Percentiles rank a stretch among this genome's conserved stretches.
phyloP scores from a whole-genome alignment of 768 basidiomycete genomes.

The Mycena crocata region DNA sequence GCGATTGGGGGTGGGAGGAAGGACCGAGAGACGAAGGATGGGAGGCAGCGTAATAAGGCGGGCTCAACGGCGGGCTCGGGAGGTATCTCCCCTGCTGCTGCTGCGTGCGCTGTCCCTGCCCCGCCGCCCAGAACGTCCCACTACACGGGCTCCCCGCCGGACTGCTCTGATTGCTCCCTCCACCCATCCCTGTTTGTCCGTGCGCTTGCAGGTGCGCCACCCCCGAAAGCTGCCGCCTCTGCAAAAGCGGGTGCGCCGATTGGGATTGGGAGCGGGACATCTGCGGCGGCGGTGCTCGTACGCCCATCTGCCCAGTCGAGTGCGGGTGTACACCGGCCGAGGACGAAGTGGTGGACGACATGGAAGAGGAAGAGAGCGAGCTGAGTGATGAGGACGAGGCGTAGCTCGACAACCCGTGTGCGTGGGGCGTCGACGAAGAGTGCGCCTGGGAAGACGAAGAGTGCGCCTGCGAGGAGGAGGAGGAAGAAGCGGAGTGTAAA shows the following conservation, averaged over 20 bases:
- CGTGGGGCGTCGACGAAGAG: not conserved
- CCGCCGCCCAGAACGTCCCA: constrained; percentile 4
- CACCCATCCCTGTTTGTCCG: not conserved
- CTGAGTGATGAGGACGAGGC: not conserved
- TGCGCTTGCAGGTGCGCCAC: not conserved
- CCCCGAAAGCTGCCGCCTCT: not conserved
- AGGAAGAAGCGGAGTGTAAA: not conserved
- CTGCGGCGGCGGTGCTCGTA: no score
- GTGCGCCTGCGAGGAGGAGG: not conserved
- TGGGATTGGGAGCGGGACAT: no score
- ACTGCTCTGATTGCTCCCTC: constrained; percentile 1
- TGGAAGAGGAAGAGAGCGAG: not conserved
- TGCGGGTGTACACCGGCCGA: no score
- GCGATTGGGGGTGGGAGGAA: not conserved
- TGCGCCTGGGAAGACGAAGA: not conserved
- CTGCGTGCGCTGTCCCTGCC: not conserved
- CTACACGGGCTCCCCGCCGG: constrained; percentile 14
- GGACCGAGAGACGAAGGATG: not conserved
- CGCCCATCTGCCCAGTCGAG: no score
- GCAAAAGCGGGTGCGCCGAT: not conserved
- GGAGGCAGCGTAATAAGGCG: constrained; percentile 2
- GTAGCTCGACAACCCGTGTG: not conserved
- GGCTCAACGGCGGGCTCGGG: constrained; percentile 30
- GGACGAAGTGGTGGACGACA: no score
- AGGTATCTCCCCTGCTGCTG: constrained; percentile 1